phyloP scores from a whole-genome alignment of 495 filamentous ascomycete genomes.

The Pseudoneurospora amorphoporcata region DNA sequence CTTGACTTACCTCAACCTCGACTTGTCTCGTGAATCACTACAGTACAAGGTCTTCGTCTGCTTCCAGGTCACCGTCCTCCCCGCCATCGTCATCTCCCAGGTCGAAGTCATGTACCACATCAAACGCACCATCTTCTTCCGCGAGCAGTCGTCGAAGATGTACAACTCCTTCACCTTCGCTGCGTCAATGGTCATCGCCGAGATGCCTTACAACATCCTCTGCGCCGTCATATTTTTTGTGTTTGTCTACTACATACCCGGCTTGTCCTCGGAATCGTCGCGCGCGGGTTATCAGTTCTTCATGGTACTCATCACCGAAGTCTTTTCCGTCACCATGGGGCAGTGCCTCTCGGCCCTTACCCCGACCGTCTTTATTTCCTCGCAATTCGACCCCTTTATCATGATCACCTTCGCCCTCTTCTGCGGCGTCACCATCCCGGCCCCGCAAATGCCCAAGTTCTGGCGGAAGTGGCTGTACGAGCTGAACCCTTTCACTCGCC shows the following conservation, averaged over 20 bases:
- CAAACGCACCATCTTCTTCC: constrained; percentile 66
- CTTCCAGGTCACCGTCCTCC: constrained; percentile 71
- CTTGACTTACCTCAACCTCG: constrained; percentile 58
- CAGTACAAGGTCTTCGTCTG: constrained; percentile 77
- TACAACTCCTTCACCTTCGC: constrained; percentile 67
- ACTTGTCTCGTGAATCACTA: constrained; percentile 54
- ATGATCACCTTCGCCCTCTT: constrained; percentile 73
- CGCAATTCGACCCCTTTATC: constrained; percentile 66
- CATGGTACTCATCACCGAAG: constrained; percentile 66
- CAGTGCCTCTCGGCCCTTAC: constrained; percentile 61
- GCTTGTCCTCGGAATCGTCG: constrained; percentile 40
- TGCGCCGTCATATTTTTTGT: constrained; percentile 68
- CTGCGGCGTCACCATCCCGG: constrained; percentile 74
- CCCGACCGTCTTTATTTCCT: constrained; percentile 58
- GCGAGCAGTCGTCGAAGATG: constrained; percentile 67
- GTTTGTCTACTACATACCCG: constrained; percentile 64
- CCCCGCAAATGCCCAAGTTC: constrained; percentile 62
- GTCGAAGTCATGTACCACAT: constrained; percentile 70
- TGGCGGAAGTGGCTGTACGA: constrained; percentile 76
- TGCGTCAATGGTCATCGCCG: constrained; percentile 58
- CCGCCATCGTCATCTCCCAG: constrained; percentile 65
- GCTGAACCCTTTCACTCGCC: constrained; percentile 73
- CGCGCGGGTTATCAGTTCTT: constrained; percentile 76
- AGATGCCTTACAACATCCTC: constrained; percentile 65
- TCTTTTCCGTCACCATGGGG: constrained; percentile 65